Conservation (phyloP, 805 yeast species). For the Wickerhamomyces chaumierensis region DNA sequence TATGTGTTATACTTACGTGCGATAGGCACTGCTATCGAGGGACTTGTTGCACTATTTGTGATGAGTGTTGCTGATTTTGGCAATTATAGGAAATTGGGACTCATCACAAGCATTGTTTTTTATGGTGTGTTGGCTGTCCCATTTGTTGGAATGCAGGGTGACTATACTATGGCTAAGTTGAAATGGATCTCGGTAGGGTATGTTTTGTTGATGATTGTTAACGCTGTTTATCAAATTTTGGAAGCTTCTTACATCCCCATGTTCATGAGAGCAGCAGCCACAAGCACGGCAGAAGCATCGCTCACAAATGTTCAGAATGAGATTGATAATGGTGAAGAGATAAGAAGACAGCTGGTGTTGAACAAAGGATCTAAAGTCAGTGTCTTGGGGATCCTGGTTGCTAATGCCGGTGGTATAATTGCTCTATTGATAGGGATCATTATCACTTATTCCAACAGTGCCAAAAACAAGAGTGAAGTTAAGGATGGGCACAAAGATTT, state of each 20-base stretch:
- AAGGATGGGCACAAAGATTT: constrained; percentile 21
- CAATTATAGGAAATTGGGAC: constrained; percentile 23
- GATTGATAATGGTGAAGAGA: constrained; percentile 11
- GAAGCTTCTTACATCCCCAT: constrained; percentile 30
- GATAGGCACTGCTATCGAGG: constrained; percentile 27
- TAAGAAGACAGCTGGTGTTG: constrained; percentile 17
- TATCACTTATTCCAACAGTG: constrained; percentile 21
- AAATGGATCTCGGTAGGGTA: constrained; percentile 22
- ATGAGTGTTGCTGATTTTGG: constrained; percentile 32
- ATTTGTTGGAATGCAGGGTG: constrained; percentile 21
- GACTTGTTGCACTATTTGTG: constrained; percentile 22
- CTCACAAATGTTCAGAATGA: constrained; percentile 5
- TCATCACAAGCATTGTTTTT: constrained; percentile 21
- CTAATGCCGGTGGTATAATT: constrained; percentile 27
- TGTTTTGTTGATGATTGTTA: constrained; percentile 19
- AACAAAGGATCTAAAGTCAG: constrained; percentile 25
- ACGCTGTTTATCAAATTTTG: constrained; percentile 24
- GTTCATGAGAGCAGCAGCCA: constrained; percentile 25
- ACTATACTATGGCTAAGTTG: constrained; percentile 13
- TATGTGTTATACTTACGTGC: constrained; percentile 28
- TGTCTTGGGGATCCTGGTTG: constrained; percentile 25
- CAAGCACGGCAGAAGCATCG: neutral
- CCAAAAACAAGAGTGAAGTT: constrained; percentile 8
- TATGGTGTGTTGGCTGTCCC: constrained; percentile 27
- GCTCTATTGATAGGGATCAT: constrained; percentile 28